Evolutionary conservation across 2,329 filamentous ascomycete genomes (phyloP), one percentile per base, ranked within the genome.

Genomic region (Cladosporium sp.): DNA sequence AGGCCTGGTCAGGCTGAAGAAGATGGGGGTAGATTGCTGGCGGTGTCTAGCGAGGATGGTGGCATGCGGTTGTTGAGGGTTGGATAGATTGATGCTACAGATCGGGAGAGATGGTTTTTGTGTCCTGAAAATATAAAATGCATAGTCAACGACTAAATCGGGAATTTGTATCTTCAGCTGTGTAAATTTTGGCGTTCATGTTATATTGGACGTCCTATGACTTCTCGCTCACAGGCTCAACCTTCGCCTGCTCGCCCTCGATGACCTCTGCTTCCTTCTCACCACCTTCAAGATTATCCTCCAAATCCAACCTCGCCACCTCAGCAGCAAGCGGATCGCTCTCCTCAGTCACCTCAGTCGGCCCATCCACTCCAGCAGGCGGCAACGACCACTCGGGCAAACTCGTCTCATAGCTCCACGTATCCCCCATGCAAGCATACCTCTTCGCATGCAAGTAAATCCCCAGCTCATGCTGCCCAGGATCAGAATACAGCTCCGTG

Each of bases 371-470:
- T 0, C 90, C 91, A 16, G 83, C 79, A 0, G 93, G 93, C 7
- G 94, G 93, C 64, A 96, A 77, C 18, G 93, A 94, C 95, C 95
- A 99, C 23, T 82, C 81, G 1, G 95, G 95, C 75, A 97, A 82
- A 26, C 88, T 86, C 70, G 93, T 97, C 74, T 89, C 87, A 77
- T 97, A 98, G 62, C 88, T 88, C 95, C 95, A 99, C 62, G 84
- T 84, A 4, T 93, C 94, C 28, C 88, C 88, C 28, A 88, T 86
- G 76, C 94, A 93, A 70, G 94, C 89, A 76, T 99, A 99, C 54
- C 91, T 88, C 67, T 93, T 87, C 65, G 94, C 96, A 80, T 99
- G 95, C 67, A 99, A 83, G 85, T 94, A 99, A 48, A 99, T 90
- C 0, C 91, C 92, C 56, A 99, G 83, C 81, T 99, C 95, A 73